Percentiles rank a stretch among this genome's conserved stretches.
These are phyloP conservation scores for Herpetomonas samuelpessoai DNA, from an alignment of 208 protist genomes.

Conservation along the genomic window DNA sequence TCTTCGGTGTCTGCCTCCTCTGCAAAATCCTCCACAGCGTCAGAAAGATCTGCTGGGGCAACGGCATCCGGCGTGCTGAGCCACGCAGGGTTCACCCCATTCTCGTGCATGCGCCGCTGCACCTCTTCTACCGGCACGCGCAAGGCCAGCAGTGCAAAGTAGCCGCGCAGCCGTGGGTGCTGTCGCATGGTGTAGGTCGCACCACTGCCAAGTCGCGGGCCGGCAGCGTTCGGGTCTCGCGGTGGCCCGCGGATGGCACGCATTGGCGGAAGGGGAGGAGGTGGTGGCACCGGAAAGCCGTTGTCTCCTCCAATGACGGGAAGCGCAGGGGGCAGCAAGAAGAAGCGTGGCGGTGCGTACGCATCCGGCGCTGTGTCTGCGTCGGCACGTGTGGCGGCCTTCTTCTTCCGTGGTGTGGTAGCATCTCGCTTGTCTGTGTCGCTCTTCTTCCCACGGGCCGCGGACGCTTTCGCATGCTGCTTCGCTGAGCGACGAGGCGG, in stretches of 20 bases:
- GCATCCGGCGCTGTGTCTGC: slow-evolving; percentile 5
- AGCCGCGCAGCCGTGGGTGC: slow-evolving; percentile 54
- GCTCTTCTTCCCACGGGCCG: too few relatives aligned
- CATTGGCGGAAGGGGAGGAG: not conserved
- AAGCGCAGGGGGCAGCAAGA: slow-evolving; percentile 2
- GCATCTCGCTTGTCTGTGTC: too few relatives aligned
- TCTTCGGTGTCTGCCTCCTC: slow-evolving; percentile 9
- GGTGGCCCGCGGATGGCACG: slow-evolving; percentile 6
- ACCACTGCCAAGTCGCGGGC: slow-evolving; percentile 1
- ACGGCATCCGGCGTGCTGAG: slow-evolving; percentile 56
- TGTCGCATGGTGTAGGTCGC: slow-evolving; percentile 21
- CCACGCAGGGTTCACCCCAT: slow-evolving; percentile 56
- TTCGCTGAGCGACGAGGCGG: too few relatives aligned
- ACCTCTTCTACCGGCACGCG: slow-evolving; percentile 39
- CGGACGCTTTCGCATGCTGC: too few relatives aligned
- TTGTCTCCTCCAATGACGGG: not conserved
- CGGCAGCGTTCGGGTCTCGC: slow-evolving; percentile 16
- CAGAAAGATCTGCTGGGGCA: slow-evolving; percentile 29
- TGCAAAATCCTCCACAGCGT: slow-evolving; percentile 9
- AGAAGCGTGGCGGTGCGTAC: slow-evolving; percentile 12
- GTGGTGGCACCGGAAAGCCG: not conserved
- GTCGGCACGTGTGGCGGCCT: too few relatives aligned
- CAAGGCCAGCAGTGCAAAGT: slow-evolving; percentile 63
- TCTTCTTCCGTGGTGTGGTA: too few relatives aligned
- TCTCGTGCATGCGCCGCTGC: slow-evolving; percentile 54